Percentiles rank a stretch among this genome's conserved stretches.
These are phyloP conservation scores for Brasilioporus rufonigricans DNA, from an alignment of 768 basidiomycete genomes.

Conservation along the genomic window DNA sequence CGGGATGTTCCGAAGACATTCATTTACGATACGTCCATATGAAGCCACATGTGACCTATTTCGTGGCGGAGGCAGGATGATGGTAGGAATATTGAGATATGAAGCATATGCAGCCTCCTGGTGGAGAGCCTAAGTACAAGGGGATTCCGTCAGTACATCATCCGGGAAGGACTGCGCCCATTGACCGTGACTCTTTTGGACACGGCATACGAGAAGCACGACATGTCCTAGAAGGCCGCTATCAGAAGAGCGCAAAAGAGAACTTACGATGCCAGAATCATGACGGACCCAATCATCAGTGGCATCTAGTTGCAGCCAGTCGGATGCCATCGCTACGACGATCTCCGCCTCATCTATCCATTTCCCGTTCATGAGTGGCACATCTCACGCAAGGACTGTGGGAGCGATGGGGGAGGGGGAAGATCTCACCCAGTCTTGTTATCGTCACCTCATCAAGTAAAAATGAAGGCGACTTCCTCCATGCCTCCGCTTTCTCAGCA, in stretches of 20 bases:
- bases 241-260: constrained; percentile 6
- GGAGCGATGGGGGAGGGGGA: constrained; percentile 8
- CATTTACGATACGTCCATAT: constrained; percentile 88
- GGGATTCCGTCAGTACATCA: constrained; percentile 13
- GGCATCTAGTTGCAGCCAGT: constrained; percentile 95
- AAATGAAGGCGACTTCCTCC: constrained; percentile 84
- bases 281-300: constrained; percentile 92
- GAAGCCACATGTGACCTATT: constrained; percentile 83
- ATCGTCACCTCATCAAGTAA: constrained; percentile 83
- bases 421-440: constrained; percentile 64
- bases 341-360: constrained; percentile 68
- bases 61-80: constrained; percentile 86
- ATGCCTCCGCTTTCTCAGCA: constrained; percentile 71
- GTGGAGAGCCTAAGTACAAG: constrained; percentile 66
- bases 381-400: constrained; percentile 11
- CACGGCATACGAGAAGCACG: constrained; percentile 13
- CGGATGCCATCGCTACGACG: constrained; percentile 75
- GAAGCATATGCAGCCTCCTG: constrained; percentile 93
- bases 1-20: constrained; percentile 66
- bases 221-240: constrained; percentile 5
- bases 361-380: constrained; percentile 14
- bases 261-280: constrained; percentile 89
- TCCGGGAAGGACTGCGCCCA: constrained; percentile 16
- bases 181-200: constrained; percentile 15
- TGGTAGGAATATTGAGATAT: constrained; percentile 83